These are phyloP conservation scores for Russula vinacea DNA, from an alignment of 768 basidiomycete species.

Conservation along the genomic window DNA sequence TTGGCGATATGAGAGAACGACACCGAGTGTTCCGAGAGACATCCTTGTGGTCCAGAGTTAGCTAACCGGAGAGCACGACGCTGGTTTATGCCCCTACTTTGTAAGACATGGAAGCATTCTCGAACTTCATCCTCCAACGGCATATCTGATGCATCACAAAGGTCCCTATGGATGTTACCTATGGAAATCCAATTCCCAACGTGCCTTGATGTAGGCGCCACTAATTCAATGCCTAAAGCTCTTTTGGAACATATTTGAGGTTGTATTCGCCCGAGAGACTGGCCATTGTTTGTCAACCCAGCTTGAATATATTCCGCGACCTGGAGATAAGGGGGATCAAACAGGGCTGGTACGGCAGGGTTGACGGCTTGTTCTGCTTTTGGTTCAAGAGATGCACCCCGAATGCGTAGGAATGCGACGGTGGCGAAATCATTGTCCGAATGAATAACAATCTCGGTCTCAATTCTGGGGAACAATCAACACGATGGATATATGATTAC, in stretches of 20 bases:
- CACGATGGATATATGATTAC: background rate
- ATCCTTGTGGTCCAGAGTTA: constrained; percentile 41
- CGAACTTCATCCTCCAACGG: constrained; percentile 69
- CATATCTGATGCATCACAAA: constrained; percentile 31
- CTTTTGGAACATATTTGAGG: constrained; percentile 14
- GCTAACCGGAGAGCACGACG: background rate
- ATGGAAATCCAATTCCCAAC: constrained; percentile 68
- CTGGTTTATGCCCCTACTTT: constrained; percentile 45
- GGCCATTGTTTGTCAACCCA: background rate
- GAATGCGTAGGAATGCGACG: constrained; percentile 87
- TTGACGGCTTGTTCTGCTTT: constrained; percentile 42
- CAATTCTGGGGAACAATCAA: constrained; percentile 42
- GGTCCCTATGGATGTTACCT: constrained; percentile 48
- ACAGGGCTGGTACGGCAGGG: constrained; percentile 47
- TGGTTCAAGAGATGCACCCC: constrained; percentile 56
- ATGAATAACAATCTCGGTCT: constrained; percentile 70
- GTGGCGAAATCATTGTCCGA: constrained; percentile 81
- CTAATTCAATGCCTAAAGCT: constrained; percentile 5
- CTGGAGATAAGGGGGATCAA: constrained; percentile 45
- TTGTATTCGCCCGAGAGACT: background rate
- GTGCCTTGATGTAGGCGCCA: constrained; percentile 33
- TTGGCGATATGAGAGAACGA: constrained; percentile 60
- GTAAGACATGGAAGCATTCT: constrained; percentile 60
- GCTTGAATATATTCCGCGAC: constrained; percentile 21
- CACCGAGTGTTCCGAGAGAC: constrained; percentile 49